phyloP scores from a whole-genome alignment of 148 eudicot species.

The Suaeda aralocaspica region DNA sequence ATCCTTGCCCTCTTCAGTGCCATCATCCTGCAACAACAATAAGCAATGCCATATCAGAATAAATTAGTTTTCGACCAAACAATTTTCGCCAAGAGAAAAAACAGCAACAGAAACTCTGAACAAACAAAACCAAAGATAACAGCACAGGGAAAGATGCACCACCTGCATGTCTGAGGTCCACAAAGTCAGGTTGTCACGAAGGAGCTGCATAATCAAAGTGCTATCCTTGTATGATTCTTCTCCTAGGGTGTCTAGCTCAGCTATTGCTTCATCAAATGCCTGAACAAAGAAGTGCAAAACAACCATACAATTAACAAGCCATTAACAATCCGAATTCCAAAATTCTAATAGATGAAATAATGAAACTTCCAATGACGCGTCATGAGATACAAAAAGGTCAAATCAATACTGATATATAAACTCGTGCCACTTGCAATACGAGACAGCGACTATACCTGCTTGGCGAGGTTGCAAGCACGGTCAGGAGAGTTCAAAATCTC shows the following conservation, averaged over 20 bases:
- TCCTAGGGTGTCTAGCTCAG: slow-evolving; percentile 65
- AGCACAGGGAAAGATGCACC: slow-evolving; percentile 16
- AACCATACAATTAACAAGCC: neutral
- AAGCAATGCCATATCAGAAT: neutral
- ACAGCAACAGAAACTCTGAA: neutral
- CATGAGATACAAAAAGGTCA: neutral
- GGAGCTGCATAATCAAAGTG: slow-evolving; percentile 74
- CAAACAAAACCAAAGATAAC: neutral
- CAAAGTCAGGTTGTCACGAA: slow-evolving; percentile 63
- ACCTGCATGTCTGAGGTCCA: slow-evolving; percentile 88
- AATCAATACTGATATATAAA: neutral
- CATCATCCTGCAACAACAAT: slow-evolving; percentile 55
- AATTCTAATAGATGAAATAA: neutral
- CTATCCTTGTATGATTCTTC: slow-evolving; percentile 78
- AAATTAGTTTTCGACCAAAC: slow-evolving; percentile 1
- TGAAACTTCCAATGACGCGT: neutral
- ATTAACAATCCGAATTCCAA: neutral
- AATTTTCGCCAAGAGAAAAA: neutral
- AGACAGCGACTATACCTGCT: slow-evolving; percentile 40
- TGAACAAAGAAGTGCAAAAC: slow-evolving; percentile 2
- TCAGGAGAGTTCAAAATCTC: slow-evolving; percentile 81
- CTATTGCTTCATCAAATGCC: slow-evolving; percentile 78
- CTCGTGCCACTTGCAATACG: no score
- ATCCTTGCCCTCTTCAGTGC: slow-evolving; percentile 59
- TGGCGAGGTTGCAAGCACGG: slow-evolving; percentile 73